Conservation (phyloP, 78 protist species). For the Dictyostelium intermedium region DNA sequence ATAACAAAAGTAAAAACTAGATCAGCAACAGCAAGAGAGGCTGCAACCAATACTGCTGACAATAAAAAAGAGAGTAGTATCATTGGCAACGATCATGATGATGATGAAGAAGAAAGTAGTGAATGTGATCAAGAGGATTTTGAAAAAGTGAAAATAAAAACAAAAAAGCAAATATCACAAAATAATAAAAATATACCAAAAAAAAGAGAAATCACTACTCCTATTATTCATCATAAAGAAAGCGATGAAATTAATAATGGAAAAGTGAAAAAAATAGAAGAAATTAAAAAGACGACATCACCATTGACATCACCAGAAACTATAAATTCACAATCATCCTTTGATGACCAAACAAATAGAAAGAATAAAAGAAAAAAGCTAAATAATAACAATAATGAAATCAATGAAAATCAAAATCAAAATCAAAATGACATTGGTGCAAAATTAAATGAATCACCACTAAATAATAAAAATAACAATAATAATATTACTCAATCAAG, state of each 20-base stretch:
- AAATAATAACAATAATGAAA: not conserved
- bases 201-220: not conserved
- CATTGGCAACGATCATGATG: not conserved
- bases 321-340: not conserved
- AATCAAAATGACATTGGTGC: not conserved
- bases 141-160: too few relatives aligned
- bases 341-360: not conserved
- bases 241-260: too few relatives aligned
- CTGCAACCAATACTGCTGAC: not conserved
- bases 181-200: too few relatives aligned
- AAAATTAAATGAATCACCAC: not conserved
- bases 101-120: not conserved
- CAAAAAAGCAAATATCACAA: not conserved
- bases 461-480: not conserved
- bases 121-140: not conserved
- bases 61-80: too few relatives aligned
- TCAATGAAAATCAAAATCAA: not conserved
- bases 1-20: not conserved
- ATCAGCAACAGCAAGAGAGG: not conserved
- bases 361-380: not conserved
- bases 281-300: not conserved
- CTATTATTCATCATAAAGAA: not conserved
- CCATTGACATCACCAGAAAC: not conserved
- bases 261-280: not conserved
- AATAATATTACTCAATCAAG: not conserved